Base-by-base conservation (phyloP, 441 rosid genomes). In the Croton laevigatus region DNA sequence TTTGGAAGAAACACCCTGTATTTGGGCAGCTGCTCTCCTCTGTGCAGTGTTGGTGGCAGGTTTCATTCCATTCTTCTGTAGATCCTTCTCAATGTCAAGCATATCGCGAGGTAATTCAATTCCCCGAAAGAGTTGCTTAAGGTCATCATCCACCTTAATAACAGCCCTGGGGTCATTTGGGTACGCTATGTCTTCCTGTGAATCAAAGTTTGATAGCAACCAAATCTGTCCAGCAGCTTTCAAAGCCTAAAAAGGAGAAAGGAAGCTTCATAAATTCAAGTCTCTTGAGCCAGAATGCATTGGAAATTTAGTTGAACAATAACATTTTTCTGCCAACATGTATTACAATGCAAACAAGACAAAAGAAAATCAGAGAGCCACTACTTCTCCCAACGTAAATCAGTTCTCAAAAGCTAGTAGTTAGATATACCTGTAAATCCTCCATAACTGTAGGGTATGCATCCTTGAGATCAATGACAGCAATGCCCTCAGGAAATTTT, bases 31-130 rank as follows among this genome's bases (percentile, higher is more conserved):
- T 46, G 89, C 98, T 76, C 93, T 88, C 83, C 96, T 89, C 86
- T 83, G 75, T 0, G 88, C 85, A 2, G 93, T 94, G 81, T 92
- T 86, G 19, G 89, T 89, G 0, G 88, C 94, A 3, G 96, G 98
- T 71, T 90, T 90, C 89, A 94, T 87, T 6, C 97, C 97, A 32
- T 84, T 84, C 88, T 86, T 90, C 69, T 72, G 83, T 11, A 92
- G 91, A 78, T 90, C 97, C 81, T 85, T 92, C 87, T 94, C 96
- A 38, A 90, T 85, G 48, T 87, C 94, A 1, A 89, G 80, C 93
- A 91, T 86, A 79, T 91, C 98, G 0, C 74, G 80, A 3, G 97
- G 91, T 54, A 90, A 72, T 53, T 89, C 91, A 14, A 86, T 87
- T 14, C 79, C 79, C 2, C 91, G 87, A 65, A 84, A 91, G 5